Base-by-base conservation (phyloP, 352 stramenopile genomes). In the Globisporangium spiculum region DNA sequence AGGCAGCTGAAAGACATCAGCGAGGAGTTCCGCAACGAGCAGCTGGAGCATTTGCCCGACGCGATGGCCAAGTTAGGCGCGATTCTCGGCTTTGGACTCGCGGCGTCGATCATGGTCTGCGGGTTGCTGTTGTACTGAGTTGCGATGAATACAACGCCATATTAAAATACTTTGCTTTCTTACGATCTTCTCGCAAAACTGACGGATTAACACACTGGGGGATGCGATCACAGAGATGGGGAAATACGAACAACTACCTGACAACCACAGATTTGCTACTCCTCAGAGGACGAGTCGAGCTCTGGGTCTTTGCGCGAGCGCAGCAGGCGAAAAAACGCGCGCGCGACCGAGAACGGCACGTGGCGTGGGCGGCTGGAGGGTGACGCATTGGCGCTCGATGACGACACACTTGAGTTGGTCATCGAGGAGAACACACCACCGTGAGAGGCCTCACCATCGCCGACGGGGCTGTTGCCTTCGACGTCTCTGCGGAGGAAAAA, bases 11-110 rank as follows among this genome's bases (percentile, higher is more conserved):
- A 91, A 44, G 82, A 88, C 63, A 79, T 93, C 20, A 80, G 72
- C 60, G 87, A 94, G 54, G 79, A 80, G 10, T 93, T 94, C 57
- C 75, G 85, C 60, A 69, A 92, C 27, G 87, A 92, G 61, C 69
- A 78, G 66, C 74, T 94, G 34, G 69, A 84, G 24, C 70, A 82
- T 8, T 70, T 94, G 48, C 81, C 86, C 0, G 77, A 85, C 26
- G 72, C 76, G n/a, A 67, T 93, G 48, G 80, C 81, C 8, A 68
- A 55, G 60, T 73, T 94, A 22, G 81, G 64, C 12, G 71, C 71
- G 7, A 61, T 78, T 44, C 62, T 92, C 24, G 79, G 79, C 16
- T 61, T 68, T 2, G 83, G 80, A n/a, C 63, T 94, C 20, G 63
- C 84, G 16, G 36, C 81, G 18, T 93, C 86, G 3, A 90, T 92